Evolutionary conservation across 176 grass and related monocot genomes (phyloP).

Genomic region (Rhynchospora tenuis): DNA sequence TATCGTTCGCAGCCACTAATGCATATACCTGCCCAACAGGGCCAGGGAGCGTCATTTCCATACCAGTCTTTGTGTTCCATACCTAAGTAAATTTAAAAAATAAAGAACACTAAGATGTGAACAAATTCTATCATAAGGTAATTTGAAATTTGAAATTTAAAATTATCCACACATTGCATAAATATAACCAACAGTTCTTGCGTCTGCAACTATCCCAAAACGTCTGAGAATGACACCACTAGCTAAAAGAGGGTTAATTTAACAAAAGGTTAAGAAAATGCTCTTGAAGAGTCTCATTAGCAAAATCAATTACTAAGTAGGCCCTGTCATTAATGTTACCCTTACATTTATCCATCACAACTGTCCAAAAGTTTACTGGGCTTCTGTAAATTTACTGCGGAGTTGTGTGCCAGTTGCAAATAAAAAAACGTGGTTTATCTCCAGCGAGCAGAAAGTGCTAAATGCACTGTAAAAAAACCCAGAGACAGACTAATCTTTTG

Average conservation of each 20-base stretch:
- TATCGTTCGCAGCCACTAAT: slow-evolving; percentile 57
- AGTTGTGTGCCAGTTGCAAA: not conserved
- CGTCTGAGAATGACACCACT: not conserved
- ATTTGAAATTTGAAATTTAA: not conserved
- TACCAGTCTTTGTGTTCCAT: slow-evolving; percentile 74
- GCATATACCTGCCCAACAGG: slow-evolving; percentile 92
- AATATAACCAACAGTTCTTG: slow-evolving; percentile 4
- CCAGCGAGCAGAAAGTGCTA: not conserved
- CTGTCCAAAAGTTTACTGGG: not conserved
- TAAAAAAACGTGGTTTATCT: not conserved
- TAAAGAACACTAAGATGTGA: not conserved
- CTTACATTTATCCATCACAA: not conserved
- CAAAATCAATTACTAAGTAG: not conserved
- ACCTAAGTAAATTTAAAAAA: slow-evolving; percentile 33
- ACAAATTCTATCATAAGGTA: not conserved
- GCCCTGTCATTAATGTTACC: not conserved
- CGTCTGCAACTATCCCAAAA: not conserved
- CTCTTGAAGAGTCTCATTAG: not conserved
- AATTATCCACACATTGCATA: not conserved
- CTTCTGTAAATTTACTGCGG: not conserved
- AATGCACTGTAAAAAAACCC: not conserved
- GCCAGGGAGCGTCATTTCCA: slow-evolving; percentile 69
- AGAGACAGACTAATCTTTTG: not conserved
- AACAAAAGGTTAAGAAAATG: not conserved
- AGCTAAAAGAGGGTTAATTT: not conserved